Conservation (phyloP, 2,329 filamentous ascomycete species). For the Zelopaecilomyces penicillatus region DNA sequence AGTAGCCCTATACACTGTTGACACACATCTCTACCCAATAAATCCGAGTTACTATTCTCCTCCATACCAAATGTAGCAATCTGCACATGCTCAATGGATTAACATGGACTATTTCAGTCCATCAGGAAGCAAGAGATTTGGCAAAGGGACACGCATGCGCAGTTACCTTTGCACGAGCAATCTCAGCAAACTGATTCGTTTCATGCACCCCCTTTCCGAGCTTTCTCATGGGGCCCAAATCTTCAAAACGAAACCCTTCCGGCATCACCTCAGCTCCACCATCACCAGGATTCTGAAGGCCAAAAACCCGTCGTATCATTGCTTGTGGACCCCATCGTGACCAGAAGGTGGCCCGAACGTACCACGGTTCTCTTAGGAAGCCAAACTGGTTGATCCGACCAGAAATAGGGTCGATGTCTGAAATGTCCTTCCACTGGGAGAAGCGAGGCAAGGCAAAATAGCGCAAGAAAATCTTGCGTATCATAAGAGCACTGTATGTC, state of each 20-base stretch:
- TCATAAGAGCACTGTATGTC: constrained; percentile 38
- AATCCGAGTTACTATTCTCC: too few species aligned
- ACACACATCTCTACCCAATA: too few species aligned
- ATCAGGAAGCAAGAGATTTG: too few species aligned
- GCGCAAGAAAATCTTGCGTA: constrained; percentile 48
- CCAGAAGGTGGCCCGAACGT: constrained; percentile 50
- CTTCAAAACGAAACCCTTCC: constrained; percentile 45
- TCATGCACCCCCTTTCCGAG: constrained; percentile 45
- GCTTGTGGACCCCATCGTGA: constrained; percentile 54
- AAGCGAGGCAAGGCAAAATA: constrained; percentile 53
- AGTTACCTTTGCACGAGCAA: constrained; percentile 24
- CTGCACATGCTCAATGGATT: too few species aligned
- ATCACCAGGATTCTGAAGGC: constrained; percentile 39
- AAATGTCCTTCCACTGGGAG: constrained; percentile 29
- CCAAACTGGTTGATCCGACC: constrained; percentile 40
- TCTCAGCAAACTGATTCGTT: constrained; percentile 14
- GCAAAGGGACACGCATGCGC: constrained; percentile 37
- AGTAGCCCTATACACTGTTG: too few species aligned
- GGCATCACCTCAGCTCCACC: constrained; percentile 30
- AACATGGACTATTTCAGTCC: too few species aligned
- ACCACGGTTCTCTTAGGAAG: constrained; percentile 59
- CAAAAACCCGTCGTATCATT: constrained; percentile 35
- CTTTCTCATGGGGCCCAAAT: constrained; percentile 53
- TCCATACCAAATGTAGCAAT: too few species aligned
- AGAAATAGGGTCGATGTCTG: constrained; percentile 42